These are phyloP conservation scores for Tulasnella sp. DNA, from an alignment of 768 basidiomycete genomes.

Conservation along the genomic window DNA sequence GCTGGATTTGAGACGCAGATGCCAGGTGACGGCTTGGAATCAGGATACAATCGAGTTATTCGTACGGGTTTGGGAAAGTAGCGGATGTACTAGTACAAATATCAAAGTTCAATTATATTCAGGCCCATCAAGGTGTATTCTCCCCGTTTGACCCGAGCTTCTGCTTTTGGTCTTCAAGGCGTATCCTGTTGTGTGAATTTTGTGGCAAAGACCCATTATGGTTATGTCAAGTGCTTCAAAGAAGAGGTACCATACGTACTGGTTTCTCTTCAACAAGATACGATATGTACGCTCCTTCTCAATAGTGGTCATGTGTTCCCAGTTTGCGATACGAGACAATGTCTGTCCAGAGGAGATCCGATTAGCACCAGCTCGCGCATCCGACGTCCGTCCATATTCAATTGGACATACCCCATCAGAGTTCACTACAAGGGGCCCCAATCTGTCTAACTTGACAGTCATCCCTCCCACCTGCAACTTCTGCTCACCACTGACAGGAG, in stretches of 20 bases:
- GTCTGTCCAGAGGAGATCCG: constrained; percentile 44
- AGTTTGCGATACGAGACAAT: constrained; percentile 62
- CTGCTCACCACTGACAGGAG: not conserved
- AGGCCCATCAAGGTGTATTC: not conserved
- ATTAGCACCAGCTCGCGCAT: not conserved
- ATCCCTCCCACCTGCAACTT: constrained; percentile 24
- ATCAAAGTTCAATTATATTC: not conserved
- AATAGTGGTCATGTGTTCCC: constrained; percentile 53
- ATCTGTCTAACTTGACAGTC: constrained; percentile 51
- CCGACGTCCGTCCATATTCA: not conserved
- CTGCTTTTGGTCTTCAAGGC: constrained; percentile 31
- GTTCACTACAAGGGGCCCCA: constrained; percentile 68
- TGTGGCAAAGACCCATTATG: not conserved
- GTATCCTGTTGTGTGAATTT: constrained; percentile 34
- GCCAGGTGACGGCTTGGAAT: constrained; percentile 25
- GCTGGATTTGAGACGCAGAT: constrained; percentile 39
- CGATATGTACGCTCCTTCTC: constrained; percentile 58
- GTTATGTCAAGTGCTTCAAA: not conserved
- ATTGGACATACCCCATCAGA: constrained; percentile 53
- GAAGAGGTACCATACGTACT: constrained; percentile 40
- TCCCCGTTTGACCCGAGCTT: not conserved
- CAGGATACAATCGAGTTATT: not conserved
- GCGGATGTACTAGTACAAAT: not conserved
- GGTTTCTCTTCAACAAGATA: constrained; percentile 53
- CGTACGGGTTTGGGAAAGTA: not conserved